Percentiles rank a stretch among this genome's conserved stretches.
These are phyloP conservation scores for Apiotrichum gracile DNA, from an alignment of 1,284 basidiomycete genomes.

Conservation along the genomic window DNA sequence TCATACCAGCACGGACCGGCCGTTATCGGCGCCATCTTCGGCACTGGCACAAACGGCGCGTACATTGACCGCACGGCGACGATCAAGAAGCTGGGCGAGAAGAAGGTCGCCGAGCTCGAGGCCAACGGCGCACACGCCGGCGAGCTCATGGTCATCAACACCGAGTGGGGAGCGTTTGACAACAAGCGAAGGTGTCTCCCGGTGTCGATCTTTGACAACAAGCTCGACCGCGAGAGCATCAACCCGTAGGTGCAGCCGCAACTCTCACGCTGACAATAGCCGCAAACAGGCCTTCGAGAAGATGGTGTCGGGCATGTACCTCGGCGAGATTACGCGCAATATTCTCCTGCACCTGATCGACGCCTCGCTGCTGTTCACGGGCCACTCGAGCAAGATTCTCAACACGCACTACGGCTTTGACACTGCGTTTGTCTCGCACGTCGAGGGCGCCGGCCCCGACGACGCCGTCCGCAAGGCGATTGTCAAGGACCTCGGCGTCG, in stretches of 20 bases:
- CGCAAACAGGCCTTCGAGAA: conserved; percentile 94
- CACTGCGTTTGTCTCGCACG: conserved; percentile 81
- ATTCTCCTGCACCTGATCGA: conserved; percentile 82
- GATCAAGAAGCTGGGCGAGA: conserved; percentile 69
- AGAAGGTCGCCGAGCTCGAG: conserved; percentile 54
- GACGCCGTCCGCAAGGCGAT: conserved; percentile 54
- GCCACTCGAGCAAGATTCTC: conserved; percentile 63
- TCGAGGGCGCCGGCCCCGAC: conserved; percentile 55
- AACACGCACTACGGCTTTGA: conserved; percentile 93
- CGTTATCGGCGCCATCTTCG: conserved; percentile 83
- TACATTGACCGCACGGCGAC: conserved; percentile 84
- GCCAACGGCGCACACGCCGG: conserved; percentile 48
- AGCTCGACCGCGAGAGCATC: conserved; percentile 86
- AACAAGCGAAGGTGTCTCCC: conserved; percentile 86
- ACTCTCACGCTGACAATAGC: conserved; percentile 20
- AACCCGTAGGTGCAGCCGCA: conserved; percentile 58
- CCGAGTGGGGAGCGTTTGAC: conserved; percentile 96
- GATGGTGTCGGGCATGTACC: conserved; percentile 98
- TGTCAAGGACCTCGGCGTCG: conserved; percentile 58
- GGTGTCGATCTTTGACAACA: conserved; percentile 87
- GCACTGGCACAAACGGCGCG: conserved; percentile 96
- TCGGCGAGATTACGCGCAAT: conserved; percentile 87
- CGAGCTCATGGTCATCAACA: conserved; percentile 88
- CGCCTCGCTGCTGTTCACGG: conserved; percentile 64
- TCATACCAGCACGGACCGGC: conserved; percentile 88